Base-by-base conservation (phyloP, 768 basidiomycete genomes). In the Russula griseocarnosa region DNA sequence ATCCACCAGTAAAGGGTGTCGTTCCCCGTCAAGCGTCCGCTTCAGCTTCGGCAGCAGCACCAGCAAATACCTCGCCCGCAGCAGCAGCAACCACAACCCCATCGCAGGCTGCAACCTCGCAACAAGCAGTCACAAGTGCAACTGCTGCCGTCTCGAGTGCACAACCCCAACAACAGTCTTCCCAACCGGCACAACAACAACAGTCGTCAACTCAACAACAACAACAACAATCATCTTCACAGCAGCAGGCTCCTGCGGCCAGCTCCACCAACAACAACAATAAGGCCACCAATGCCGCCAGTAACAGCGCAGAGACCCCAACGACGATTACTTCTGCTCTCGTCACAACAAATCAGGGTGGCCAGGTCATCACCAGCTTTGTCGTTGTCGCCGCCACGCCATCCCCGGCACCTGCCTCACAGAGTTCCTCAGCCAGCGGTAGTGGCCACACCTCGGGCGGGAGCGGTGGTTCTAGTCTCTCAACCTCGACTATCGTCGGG, bases 401-500 rank as follows among this genome's bases (percentile, higher is more conserved):
- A 36, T 0, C 61, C 6, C 42, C 74, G 3, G 20, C 69, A 2
- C 16, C 69, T 30, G 44, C 78, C 1, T 38, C 78, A 9, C 61
- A 66, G 2, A 70, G n/a, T n/a, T n/a, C 66, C 32, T 62, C 76
- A 6, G 65, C 13, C 20, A 11, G 64, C 59, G 49, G 57, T 28
- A 46, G 70, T 51, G 44, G 70, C 42, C 54, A 66, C 20, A 7
- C 36, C n/a, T 22, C 44, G 3, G 10, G 44, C 36, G 66, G 28
- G 2, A 5, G 66, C 47, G 66, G 66, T 50, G 71, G 74, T 36
- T 61, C 71, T 30, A 79, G 84, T n/a, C 72, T 90, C 20, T 73
- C 84, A 51, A 86, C 82, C 6, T 87, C 88, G 4, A 87, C 88
- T 46, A 90, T 94, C 70, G 73, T 92, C 50, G 92, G 90, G 38